phyloP scores from a whole-genome alignment of 495 filamentous ascomycete species.

The Penicillium verhagenii region DNA sequence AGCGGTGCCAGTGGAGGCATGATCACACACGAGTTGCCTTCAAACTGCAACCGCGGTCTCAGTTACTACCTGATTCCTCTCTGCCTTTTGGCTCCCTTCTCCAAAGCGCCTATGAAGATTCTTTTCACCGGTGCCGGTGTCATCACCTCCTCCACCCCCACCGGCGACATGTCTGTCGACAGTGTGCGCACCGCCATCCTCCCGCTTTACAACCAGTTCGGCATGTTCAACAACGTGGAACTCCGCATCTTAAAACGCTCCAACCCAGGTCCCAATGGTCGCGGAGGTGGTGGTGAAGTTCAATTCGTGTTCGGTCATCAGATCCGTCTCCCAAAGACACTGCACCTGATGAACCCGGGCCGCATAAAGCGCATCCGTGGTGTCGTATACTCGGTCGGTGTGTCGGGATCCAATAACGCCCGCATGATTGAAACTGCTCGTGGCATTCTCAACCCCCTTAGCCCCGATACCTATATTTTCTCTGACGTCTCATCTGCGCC shows the following conservation, averaged over 20 bases:
- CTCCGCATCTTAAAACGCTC: conserved; percentile 77
- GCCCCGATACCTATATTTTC: conserved; percentile 83
- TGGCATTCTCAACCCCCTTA: conserved; percentile 81
- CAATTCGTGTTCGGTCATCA: conserved; percentile 91
- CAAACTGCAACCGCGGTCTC: conserved; percentile 70
- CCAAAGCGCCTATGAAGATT: conserved; percentile 83
- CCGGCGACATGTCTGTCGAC: conserved; percentile 85
- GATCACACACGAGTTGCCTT: conserved; percentile 74
- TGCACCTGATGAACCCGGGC: conserved; percentile 84
- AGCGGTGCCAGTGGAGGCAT: conserved; percentile 67
- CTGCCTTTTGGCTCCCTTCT: conserved; percentile 89
- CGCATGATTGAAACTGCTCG: conserved; percentile 90
- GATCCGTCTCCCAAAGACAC: conserved; percentile 86
- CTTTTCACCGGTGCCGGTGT: conserved; percentile 87
- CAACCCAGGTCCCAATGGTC: conserved; percentile 68
- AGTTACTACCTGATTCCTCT: conserved; percentile 92
- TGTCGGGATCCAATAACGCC: conserved; percentile 86
- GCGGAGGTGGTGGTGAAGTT: conserved; percentile 85
- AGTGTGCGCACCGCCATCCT: conserved; percentile 90
- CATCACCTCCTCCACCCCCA: conserved; percentile 80
- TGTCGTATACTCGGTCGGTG: conserved; percentile 88
- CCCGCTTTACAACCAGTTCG: conserved; percentile 85
- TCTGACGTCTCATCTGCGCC: conserved; percentile 74
- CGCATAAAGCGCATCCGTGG: conserved; percentile 86
- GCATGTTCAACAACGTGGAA: conserved; percentile 84